Conservation (phyloP, 768 basidiomycete genomes). For the Kwoniella mangroviensis region DNA sequence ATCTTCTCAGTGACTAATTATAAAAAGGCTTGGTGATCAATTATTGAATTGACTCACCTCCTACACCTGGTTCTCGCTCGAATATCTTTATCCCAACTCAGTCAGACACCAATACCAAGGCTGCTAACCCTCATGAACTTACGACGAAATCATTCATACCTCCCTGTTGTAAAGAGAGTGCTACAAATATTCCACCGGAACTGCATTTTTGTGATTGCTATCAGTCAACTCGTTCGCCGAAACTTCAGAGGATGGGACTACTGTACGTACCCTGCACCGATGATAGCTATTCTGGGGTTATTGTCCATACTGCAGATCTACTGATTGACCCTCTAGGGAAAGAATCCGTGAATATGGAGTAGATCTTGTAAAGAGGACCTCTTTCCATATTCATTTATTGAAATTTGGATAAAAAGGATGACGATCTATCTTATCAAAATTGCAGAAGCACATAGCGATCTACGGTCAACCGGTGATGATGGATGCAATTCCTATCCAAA, state of each 20-base stretch:
- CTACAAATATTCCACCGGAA: not conserved
- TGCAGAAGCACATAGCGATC: too few relatives aligned
- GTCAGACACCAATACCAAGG: not conserved
- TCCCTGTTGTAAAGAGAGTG: not conserved
- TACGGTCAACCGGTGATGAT: too few relatives aligned
- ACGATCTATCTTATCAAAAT: too few relatives aligned
- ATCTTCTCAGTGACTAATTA: not conserved
- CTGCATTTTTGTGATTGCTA: not conserved
- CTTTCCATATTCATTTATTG: too few relatives aligned
- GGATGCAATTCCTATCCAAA: too few relatives aligned
- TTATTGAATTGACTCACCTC: not conserved
- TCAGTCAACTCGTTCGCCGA: not conserved
- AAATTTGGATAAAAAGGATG: too few relatives aligned
- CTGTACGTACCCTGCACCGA: not conserved
- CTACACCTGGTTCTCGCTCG: conserved; percentile 1
- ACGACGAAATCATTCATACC: not conserved
- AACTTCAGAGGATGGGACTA: not conserved
- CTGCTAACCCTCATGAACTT: too few relatives aligned
- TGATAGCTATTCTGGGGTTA: conserved; percentile 1
- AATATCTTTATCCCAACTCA: not conserved
- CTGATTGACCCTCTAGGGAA: too few relatives aligned
- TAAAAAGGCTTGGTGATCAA: too few relatives aligned
- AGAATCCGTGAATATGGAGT: too few relatives aligned
- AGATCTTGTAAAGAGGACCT: too few relatives aligned
- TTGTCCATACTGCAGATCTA: too few relatives aligned